Base-by-base conservation (phyloP, 2,329 filamentous ascomycete species). In the Ophiognomonia clavigignenti-juglandacearum region DNA sequence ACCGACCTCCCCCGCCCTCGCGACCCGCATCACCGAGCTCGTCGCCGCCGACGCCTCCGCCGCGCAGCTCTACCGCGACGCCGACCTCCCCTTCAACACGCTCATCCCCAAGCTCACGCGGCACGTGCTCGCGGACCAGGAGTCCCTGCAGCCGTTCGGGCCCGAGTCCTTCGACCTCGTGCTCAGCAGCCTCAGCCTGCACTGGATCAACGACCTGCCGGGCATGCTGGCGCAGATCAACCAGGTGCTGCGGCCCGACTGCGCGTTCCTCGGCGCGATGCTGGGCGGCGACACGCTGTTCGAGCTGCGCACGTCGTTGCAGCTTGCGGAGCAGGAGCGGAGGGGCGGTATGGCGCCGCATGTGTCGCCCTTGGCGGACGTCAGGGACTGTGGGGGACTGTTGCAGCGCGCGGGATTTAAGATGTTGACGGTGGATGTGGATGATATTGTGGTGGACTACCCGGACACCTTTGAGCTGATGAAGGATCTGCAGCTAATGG, bases 121-220 rank as follows among this genome's bases (percentile, higher is more conserved):
- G 16, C 75, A 88, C 34, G 82, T 96, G 4, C 72, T 96, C n/a
- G 68, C 77, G 1, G 80, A 86, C 54, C 82, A 86, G 43, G 83
- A 91, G 64, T 77, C 79, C 3, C 70, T 96, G 0, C 88, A 6
- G 6, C 24, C 89, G 0, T 96, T 85, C 63, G 79, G 80, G 39
- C 71, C 86, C 4, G 78, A 83, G 54, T 82, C 84, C 4, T 97
- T 96, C 64, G 91, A 97, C 63, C 82, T 95, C 6, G 88, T 96
- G 10, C 72, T 98, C 53, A 95, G 88, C 62, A 95, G 86, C 47
- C 71, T 96, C 50, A 91, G 86, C 48, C 74, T 98, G 63, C 93
- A 98, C 68, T 98, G 93, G 93, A 86, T 96, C 73, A 98, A 98
- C 64, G 89, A 98, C 64, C 79, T 98, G 5, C 93, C 93, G 0